Evolutionary conservation across 192 early-diverging fungal genomes (phyloP), one percentile per base, ranked within the genome.

Genomic region (Backusella liffmaniae): DNA sequence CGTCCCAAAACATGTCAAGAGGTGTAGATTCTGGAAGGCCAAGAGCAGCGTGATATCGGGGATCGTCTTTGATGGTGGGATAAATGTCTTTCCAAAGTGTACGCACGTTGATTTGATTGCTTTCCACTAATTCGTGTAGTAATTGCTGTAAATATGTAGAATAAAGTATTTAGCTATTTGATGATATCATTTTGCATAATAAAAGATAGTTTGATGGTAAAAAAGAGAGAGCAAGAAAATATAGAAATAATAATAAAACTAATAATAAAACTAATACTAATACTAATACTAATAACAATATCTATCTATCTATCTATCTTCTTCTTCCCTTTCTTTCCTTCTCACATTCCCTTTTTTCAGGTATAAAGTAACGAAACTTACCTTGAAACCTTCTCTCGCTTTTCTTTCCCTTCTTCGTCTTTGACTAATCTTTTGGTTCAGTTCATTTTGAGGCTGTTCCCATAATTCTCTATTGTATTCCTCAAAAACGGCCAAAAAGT

Each of bases 1-100:
- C 73, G 79, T 99, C 98, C 94, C 96, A 97, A 80, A 97, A 99
- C 37, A 99, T 75, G 56, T 99, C 98, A 37, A 96, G 78, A 1
- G 98, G 96, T 7, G 90, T 89, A 4, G 95, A 95, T 9, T 95
- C 96, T 1, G 89, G 82, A 77, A 94, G 90, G 0, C 94, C 94
- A 4, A 99, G 86, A 77, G 96, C 90, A 7, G 87, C 76, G 0
- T 56, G 73, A 70, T 94, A 97, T 21, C 92, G 83, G 18, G 81
- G 70, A 73, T 98, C 95, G 0, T 87, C 82, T 41, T 91, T 87
- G 73, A 97, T 85, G 30, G 86, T 37, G 3, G 93, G 92, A 75
- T 92, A 94, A 8, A 97, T 84, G 49, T 97, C 92, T 77, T 90
- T 92, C 98, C 98, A 99, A 46, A 88, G 88, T 4, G 90, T 89